These are phyloP conservation scores for Clitopilus passeckerianus DNA, from an alignment of 768 basidiomycete species.

Conservation along the genomic window DNA sequence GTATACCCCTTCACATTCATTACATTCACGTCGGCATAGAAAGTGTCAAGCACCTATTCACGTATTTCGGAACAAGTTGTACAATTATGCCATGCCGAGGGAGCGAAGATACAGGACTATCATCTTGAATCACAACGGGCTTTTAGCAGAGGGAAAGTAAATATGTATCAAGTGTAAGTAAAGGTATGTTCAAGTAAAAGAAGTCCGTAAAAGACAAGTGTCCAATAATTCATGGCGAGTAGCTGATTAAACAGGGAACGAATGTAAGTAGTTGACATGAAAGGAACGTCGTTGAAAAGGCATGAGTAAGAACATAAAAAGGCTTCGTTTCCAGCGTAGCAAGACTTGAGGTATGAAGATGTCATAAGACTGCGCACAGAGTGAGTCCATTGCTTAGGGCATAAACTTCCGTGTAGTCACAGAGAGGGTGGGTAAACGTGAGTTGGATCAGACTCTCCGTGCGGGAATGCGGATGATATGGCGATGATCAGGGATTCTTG, in stretches of 20 bases:
- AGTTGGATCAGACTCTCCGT: not conserved
- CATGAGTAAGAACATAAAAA: slow-evolving; percentile 1
- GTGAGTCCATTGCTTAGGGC: not conserved
- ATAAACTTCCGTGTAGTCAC: not conserved
- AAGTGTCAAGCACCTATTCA: not conserved
- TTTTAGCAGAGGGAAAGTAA: too few species aligned
- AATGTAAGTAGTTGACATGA: not conserved
- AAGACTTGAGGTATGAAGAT: not conserved
- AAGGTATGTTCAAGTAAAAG: too few species aligned
- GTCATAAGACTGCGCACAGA: not conserved
- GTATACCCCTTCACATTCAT: not conserved
- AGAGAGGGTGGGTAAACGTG: not conserved
- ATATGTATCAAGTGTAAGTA: too few species aligned
- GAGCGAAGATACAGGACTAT: too few species aligned
- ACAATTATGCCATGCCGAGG: too few species aligned
- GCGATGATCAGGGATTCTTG: not conserved
- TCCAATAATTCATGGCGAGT: not conserved
- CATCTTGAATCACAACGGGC: too few species aligned
- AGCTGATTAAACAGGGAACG: slow-evolving; percentile 6
- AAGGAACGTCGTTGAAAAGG: slow-evolving; percentile 4
- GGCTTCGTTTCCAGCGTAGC: slow-evolving; percentile 3
- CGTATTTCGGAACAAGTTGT: too few species aligned
- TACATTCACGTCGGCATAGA: too few species aligned
- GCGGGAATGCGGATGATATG: not conserved
- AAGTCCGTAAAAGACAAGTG: not conserved